Conservation (phyloP, 495 filamentous ascomycete species). For the Sporormia fimetaria region DNA sequence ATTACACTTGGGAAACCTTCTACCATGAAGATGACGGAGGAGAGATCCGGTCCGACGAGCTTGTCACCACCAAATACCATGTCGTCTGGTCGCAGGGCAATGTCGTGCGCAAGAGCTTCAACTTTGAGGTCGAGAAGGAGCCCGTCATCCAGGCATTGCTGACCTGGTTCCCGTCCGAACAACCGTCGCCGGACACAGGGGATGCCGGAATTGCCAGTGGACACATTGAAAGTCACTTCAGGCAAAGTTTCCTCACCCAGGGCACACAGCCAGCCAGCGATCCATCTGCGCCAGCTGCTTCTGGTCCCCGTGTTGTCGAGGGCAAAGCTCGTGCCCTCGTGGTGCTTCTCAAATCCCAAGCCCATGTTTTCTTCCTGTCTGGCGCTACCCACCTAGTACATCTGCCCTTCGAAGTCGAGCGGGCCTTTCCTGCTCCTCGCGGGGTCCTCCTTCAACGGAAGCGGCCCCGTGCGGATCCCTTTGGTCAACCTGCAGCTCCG, state of each 20-base stretch:
- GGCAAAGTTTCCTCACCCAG: conserved; percentile 15
- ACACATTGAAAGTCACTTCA: conserved; percentile 2
- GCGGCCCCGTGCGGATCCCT: conserved; percentile 30
- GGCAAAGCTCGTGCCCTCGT: conserved; percentile 58
- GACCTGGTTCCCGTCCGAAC: conserved; percentile 58
- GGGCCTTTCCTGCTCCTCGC: conserved; percentile 65
- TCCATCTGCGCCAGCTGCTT: conserved; percentile 4
- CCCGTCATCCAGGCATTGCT: conserved; percentile 72
- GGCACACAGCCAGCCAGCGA: conserved; percentile 17
- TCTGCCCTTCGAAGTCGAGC: conserved; percentile 87
- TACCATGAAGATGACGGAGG: conserved; percentile 31
- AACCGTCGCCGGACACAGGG: conserved; percentile 3
- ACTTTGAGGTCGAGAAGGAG: conserved; percentile 77
- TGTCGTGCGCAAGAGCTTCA: conserved; percentile 75
- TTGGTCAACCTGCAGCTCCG: conserved; percentile 29
- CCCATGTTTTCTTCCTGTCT: conserved; percentile 83
- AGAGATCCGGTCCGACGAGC: conserved; percentile 52
- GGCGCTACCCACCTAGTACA: conserved; percentile 83
- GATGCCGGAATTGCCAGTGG: not conserved
- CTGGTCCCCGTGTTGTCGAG: conserved; percentile 7
- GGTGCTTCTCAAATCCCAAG: conserved; percentile 83
- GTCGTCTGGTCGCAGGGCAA: conserved; percentile 88
- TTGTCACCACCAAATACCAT: conserved; percentile 69
- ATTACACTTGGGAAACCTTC: conserved; percentile 63
- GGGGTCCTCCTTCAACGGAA: conserved; percentile 82